These are phyloP conservation scores for Curvularia eragrostidis DNA, from an alignment of 2,329 filamentous ascomycete genomes.

Conservation along the genomic window DNA sequence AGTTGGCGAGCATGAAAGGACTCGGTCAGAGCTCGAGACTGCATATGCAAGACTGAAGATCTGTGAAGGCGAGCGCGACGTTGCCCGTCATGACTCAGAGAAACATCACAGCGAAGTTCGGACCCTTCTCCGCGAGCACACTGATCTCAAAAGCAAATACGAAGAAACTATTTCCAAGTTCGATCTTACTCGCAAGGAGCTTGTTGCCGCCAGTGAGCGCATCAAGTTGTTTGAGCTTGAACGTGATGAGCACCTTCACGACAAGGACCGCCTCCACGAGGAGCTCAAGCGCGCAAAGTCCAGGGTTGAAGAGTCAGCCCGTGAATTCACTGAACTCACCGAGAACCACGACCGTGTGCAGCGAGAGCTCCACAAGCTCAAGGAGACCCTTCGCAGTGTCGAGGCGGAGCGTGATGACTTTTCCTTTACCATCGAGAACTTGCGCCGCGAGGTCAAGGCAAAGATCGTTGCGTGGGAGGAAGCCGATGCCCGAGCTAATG, in stretches of 20 bases:
- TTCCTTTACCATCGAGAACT: slow-evolving; percentile 27
- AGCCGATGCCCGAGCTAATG: slow-evolving; percentile 26
- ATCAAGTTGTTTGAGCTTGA: slow-evolving; percentile 35
- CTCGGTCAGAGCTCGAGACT: slow-evolving; percentile 27
- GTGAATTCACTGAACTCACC: slow-evolving; percentile 32
- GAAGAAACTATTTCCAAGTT: slow-evolving; percentile 27
- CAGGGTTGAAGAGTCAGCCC: slow-evolving; percentile 27
- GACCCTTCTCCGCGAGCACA: slow-evolving; percentile 29
- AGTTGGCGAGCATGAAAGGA: slow-evolving; percentile 25
- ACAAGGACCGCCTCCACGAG: slow-evolving; percentile 35
- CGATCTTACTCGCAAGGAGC: slow-evolving; percentile 32
- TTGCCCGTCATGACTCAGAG: slow-evolving; percentile 28
- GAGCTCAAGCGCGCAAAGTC: slow-evolving; percentile 30
- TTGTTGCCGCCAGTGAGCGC: slow-evolving; percentile 27
- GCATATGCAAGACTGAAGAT: slow-evolving; percentile 26
- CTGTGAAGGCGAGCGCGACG: slow-evolving; percentile 29
- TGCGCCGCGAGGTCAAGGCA: slow-evolving; percentile 32
- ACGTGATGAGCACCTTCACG: slow-evolving; percentile 32
- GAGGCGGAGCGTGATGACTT: slow-evolving; percentile 35
- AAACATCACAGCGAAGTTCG: slow-evolving; percentile 34
- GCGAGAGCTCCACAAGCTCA: slow-evolving; percentile 33
- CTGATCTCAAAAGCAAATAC: slow-evolving; percentile 34
- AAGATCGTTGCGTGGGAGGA: slow-evolving; percentile 31
- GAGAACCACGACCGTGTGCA: slow-evolving; percentile 31
- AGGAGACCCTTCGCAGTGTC: slow-evolving; percentile 26